Base-by-base conservation (phyloP, 2,329 filamentous ascomycete species). In the Talaromyces sp. region DNA sequence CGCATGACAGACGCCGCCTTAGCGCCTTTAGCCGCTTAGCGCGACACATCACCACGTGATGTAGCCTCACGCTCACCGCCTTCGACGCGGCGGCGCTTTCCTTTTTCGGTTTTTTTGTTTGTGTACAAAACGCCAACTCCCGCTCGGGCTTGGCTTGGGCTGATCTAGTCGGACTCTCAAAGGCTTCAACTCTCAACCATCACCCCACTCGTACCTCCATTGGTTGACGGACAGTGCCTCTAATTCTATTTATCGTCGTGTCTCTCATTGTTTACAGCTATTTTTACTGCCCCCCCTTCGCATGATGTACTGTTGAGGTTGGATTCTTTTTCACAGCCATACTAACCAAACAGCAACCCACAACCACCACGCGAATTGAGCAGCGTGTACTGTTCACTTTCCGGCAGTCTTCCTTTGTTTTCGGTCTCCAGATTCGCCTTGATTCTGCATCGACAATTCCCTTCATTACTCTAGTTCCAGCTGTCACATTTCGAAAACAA, bases 151-250 rank as follows among this genome's bases (percentile, higher is more conserved):
- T 48, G 33, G 45, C 45, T 28, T 46, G 15, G 15, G 19, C 25
- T 31, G n/a, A 5, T 7, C 5, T 31, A 31, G 25, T 21, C 11
- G 7, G 33, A 35, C 33, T 35, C 8, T 10, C 45, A 13, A 84
- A 62, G 83, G 82, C 73, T 79, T 68, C 64, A 37, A 61, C 41
- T 62, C 60, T 57, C 60, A 67, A 56, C 65, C 54, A 46, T 61
- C 51, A 79, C 15, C 79, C 79, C 17, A 75, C 41, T 11, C 40
- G 33, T 22, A 40, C 51, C 19, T 33, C 39, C 31, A 75, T 37
- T 65, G 68, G 45, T 78, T 83, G 61, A 75, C 78, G 55, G 67
- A 81, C 41, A 19, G 22, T 54, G 9, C 25, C 33, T 54, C 28
- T 40, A 6, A 22, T 11, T n/a, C 31, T 31, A 10, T 15, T 33